Evolutionary conservation across 176 grass and related monocot species (phyloP).

Genomic region (Hsuehochloa calcarea): DNA sequence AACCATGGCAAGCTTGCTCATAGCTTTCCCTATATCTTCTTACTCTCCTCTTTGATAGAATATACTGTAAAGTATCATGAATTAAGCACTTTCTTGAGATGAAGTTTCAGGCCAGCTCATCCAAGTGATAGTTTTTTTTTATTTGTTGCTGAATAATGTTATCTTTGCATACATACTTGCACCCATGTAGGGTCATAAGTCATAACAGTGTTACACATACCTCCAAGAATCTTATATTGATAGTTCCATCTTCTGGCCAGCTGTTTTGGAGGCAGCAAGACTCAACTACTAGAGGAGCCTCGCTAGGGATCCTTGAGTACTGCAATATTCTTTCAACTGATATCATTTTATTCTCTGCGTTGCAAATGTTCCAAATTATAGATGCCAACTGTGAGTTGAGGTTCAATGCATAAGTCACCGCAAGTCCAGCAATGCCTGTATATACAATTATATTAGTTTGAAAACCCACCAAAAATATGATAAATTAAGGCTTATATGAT

Average conservation of each 20-base stretch:
- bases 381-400: slow-evolving; percentile 77
- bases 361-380: slow-evolving; percentile 95
- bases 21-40: background rate
- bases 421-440: slow-evolving; percentile 94
- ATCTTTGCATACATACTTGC: background rate
- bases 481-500: slow-evolving; percentile 2
- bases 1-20: background rate
- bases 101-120: background rate
- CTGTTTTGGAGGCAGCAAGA: slow-evolving; percentile 42
- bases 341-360: slow-evolving; percentile 97
- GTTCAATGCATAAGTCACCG: slow-evolving; percentile 90
- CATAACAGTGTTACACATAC: slow-evolving; percentile 33
- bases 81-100: background rate
- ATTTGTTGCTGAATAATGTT: background rate
- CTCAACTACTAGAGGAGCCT: slow-evolving; percentile 86
- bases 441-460: slow-evolving; percentile 22
- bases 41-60: slow-evolving; percentile 17
- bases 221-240: slow-evolving; percentile 83
- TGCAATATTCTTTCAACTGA: slow-evolving; percentile 98
- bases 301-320: slow-evolving; percentile 77
- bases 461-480: background rate
- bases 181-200: background rate
- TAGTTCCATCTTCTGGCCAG: slow-evolving; percentile 83
- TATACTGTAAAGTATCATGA: background rate
- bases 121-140: background rate